Base-by-base conservation (phyloP, 192 early-diverging fungal genomes). In the Chytriomyces confervae region DNA sequence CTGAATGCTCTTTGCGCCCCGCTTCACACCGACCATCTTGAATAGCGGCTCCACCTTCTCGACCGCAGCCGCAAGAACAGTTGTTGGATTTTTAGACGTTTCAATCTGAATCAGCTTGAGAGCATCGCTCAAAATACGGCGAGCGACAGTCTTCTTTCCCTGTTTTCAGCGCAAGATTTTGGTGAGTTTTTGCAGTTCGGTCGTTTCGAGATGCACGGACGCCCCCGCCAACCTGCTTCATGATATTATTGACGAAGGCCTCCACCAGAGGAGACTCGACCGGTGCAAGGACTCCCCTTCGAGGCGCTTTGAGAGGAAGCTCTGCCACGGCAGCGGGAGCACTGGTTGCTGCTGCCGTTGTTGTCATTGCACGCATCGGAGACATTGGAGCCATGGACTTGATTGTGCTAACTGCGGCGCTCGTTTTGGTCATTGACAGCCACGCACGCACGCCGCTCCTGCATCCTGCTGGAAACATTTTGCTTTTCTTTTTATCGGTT, bases 241-340 rank as follows among this genome's bases (percentile, higher is more conserved):
- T 97, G 68, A 97, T 89, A 74, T 92, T 95, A 84, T 96, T 96
- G 50, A 95, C 93, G 8, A 96, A 77, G 46, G 94, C 94, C 23
- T 88, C 85, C 9, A 95, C 69, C 11, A 96, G 84, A 2, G 92
- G 89, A 80, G 65, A 29, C 48, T 85, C 78, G 75, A 66, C 29
- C 13, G 67, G 47, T 27, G 67, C 16, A 45, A 18, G 67, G 36
- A 48, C 18, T 1, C n/a, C 36, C 36, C 36, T 36, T 36, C 36
- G 36, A 36, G 36, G 36, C 36, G 67, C 67, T 18, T 9, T 27
- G 13, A 43, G 16, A 43, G 64, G 13, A 43, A 23, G 64, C 23
- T 20, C 18, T 5, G 67, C 5, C 13, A 27, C 10, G 67, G 9
- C 18, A 20, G 47, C 16, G 23, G 69, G 69, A n/a, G 48, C 50